phyloP scores from a whole-genome alignment of 2,329 filamentous ascomycete species.

The Xylaria sp. region DNA sequence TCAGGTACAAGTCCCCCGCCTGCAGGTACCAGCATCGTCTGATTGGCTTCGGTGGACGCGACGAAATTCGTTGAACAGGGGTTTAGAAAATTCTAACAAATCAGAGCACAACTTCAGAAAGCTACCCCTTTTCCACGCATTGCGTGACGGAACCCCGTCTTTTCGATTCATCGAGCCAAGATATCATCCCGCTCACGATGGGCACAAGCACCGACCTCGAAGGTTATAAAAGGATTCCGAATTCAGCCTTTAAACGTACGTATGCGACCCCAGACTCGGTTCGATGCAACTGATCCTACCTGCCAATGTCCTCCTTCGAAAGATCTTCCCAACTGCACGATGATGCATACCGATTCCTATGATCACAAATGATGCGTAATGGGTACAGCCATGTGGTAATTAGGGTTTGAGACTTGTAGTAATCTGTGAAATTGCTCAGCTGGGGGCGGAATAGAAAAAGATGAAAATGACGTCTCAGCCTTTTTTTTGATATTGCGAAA shows the following conservation, averaged over 20 bases:
- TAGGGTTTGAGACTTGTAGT: slow-evolving; percentile 13
- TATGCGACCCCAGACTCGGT: slow-evolving; percentile 7
- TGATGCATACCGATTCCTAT: slow-evolving; percentile 5
- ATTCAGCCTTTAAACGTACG: slow-evolving; percentile 5
- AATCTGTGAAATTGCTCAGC: slow-evolving; percentile 21
- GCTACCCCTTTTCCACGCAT: slow-evolving; percentile 37
- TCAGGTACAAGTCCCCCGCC: slow-evolving; percentile 26
- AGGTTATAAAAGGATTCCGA: background rate
- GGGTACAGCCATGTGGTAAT: slow-evolving; percentile 1
- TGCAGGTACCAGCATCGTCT: slow-evolving; percentile 27
- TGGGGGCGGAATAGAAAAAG: slow-evolving; percentile 8
- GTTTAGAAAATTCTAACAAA: slow-evolving; percentile 11
- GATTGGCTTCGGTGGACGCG: slow-evolving; percentile 26
- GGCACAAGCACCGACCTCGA: slow-evolving; percentile 1
- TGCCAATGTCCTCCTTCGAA: background rate
- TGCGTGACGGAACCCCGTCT: slow-evolving; percentile 16
- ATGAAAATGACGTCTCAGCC: slow-evolving; percentile 13
- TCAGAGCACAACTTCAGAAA: slow-evolving; percentile 5
- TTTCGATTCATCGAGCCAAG: background rate
- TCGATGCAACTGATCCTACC: slow-evolving; percentile 1
- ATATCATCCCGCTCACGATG: background rate
- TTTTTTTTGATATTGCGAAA: background rate
- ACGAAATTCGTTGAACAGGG: slow-evolving; percentile 29
- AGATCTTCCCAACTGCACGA: slow-evolving; percentile 7
- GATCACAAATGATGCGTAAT: slow-evolving; percentile 5